These are phyloP conservation scores for Tricholoma hemisulphureum DNA, from an alignment of 768 basidiomycete species.

Conservation along the genomic window DNA sequence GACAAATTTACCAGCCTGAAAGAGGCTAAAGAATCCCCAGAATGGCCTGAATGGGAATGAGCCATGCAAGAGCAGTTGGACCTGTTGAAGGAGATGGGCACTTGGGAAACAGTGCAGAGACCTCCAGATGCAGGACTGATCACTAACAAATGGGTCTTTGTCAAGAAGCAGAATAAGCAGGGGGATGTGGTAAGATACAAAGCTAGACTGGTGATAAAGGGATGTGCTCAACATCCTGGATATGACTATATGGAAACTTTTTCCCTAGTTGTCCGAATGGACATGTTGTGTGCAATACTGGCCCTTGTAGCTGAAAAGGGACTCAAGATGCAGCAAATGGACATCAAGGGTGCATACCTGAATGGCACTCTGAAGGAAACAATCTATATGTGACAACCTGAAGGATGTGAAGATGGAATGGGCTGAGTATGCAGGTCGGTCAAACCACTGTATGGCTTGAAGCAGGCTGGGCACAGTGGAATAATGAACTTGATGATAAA, in stretches of 20 bases:
- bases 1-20: conserved; percentile 5
- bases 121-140: neutral
- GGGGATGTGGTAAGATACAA: conserved; percentile 25
- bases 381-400: too few species aligned
- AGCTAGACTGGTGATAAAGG: conserved; percentile 17
- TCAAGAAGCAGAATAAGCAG: conserved; percentile 27
- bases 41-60: conserved; percentile 16
- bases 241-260: conserved; percentile 28
- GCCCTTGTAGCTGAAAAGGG: conserved; percentile 18
- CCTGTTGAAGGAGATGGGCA: conserved; percentile 15
- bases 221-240: conserved; percentile 34
- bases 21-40: conserved; percentile 16
- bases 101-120: conserved; percentile 12
- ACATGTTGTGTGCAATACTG: conserved; percentile 16
- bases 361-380: too few species aligned
- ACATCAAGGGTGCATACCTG: too few species aligned
- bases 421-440: too few species aligned
- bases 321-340: conserved; percentile 4
- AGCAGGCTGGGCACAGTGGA: conserved; percentile 22
- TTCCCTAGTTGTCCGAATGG: too few species aligned
- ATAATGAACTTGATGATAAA: too few species aligned
- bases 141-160: conserved; percentile 13
- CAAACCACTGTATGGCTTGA: conserved; percentile 6
- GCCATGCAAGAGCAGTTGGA: conserved; percentile 19
- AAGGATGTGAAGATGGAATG: too few species aligned